Conservation (phyloP, 108 stramenopile genomes). For the Epithemia pelagica region DNA sequence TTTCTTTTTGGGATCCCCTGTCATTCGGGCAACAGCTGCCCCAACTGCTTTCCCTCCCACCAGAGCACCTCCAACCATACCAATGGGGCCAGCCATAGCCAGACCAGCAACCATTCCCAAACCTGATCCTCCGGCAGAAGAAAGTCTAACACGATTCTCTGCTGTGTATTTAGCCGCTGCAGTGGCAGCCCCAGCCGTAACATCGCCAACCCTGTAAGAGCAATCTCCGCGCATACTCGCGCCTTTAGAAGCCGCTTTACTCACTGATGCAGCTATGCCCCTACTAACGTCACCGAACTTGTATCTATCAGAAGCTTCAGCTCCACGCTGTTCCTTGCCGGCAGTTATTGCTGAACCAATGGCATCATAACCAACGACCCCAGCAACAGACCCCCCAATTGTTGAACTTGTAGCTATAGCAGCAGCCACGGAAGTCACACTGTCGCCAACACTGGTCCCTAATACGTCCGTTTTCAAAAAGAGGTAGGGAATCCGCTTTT, state of each 20-base stretch:
- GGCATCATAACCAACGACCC: conserved; percentile 5
- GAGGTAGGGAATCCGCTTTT: conserved; percentile 11
- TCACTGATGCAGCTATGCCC: not conserved
- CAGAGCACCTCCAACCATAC: conserved; percentile 14
- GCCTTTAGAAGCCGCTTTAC: not conserved
- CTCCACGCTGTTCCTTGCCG: conserved; percentile 10
- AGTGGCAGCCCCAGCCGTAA: conserved; percentile 4
- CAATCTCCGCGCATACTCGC: not conserved
- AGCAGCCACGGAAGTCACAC: not conserved
- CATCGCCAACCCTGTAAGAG: conserved; percentile 9
- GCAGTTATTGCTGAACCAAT: conserved; percentile 9
- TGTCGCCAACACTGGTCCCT: conserved; percentile 5
- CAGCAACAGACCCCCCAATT: conserved; percentile 11
- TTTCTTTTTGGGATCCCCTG: not conserved
- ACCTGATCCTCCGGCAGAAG: conserved; percentile 12
- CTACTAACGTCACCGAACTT: conserved; percentile 11
- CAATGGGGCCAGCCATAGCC: conserved; percentile 9
- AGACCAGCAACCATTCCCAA: conserved; percentile 9
- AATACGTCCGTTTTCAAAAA: conserved; percentile 2
- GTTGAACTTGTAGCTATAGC: not conserved
- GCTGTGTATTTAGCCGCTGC: conserved; percentile 3
- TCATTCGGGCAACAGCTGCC: not conserved
- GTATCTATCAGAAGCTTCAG: conserved; percentile 8
- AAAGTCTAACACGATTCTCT: conserved; percentile 7
- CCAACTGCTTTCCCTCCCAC: conserved; percentile 4